phyloP scores from a whole-genome alignment of 441 rosid genomes.

The Melianthus villosus region DNA sequence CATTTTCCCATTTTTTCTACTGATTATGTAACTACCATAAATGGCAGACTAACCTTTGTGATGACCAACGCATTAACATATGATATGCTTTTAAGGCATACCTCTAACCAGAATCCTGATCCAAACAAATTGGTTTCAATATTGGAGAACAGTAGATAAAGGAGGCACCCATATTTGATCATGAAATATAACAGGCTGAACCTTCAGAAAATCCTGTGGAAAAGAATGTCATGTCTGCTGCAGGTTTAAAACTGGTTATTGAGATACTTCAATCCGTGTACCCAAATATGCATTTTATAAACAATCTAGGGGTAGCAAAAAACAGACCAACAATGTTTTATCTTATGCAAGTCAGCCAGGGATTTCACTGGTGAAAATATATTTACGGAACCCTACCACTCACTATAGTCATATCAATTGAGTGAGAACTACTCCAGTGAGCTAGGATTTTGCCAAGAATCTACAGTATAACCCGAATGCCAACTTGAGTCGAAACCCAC shows the following conservation, averaged over 20 bases:
- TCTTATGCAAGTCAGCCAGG: no score
- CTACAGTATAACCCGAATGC: no score
- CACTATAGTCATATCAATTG: no score
- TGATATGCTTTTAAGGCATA: slow-evolving; percentile 54
- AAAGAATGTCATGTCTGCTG: slow-evolving; percentile 51
- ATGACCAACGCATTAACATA: slow-evolving; percentile 31
- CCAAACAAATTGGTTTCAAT: slow-evolving; percentile 58
- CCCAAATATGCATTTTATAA: slow-evolving; percentile 4
- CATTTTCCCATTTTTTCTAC: slow-evolving; percentile 7
- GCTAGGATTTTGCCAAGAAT: no score
- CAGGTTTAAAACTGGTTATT: slow-evolving; percentile 42
- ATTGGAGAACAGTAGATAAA: slow-evolving; percentile 60
- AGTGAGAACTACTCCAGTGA: no score
- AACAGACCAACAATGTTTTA: no score
- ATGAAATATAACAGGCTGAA: slow-evolving; percentile 55
- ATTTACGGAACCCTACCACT: no score
- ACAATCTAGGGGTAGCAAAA: no score
- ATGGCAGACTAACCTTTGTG: slow-evolving; percentile 47
- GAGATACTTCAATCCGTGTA: slow-evolving; percentile 21
- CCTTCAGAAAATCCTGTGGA: slow-evolving; percentile 81
- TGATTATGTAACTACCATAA: slow-evolving; percentile 18
- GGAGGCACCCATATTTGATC: slow-evolving; percentile 45
- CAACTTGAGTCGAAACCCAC: no score
- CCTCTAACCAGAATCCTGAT: slow-evolving; percentile 76
- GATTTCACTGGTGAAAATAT: no score